phyloP scores from a whole-genome alignment of 139 green algal genomes.

The Edaphochlamys debaryana region DNA sequence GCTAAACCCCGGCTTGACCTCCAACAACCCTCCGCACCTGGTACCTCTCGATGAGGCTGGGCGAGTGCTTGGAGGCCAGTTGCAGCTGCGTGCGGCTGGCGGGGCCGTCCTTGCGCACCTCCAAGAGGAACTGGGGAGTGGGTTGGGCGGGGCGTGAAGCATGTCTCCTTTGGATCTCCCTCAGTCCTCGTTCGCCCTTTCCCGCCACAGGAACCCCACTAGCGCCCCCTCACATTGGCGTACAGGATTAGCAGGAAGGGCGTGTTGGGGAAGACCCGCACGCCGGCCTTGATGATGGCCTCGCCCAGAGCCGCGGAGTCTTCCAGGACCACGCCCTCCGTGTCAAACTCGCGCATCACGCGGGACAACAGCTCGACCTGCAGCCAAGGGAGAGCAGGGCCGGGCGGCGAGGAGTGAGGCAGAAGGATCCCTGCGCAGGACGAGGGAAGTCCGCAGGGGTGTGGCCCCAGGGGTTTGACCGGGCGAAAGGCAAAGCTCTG shows the following conservation, averaged over 20 bases:
- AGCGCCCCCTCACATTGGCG: constrained; percentile 34
- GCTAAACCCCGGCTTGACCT: too few relatives aligned
- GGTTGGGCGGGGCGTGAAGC: too few relatives aligned
- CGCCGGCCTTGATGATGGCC: constrained; percentile 45
- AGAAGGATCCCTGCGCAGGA: too few relatives aligned
- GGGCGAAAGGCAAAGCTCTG: too few relatives aligned
- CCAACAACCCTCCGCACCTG: constrained; percentile 24
- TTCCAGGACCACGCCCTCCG: neutral
- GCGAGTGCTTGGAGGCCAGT: constrained; percentile 43
- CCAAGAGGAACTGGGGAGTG: constrained; percentile 50
- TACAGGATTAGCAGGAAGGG: constrained; percentile 43
- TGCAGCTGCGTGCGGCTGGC: constrained; percentile 59
- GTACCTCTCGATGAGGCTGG: constrained; percentile 46
- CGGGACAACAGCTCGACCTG: constrained; percentile 13
- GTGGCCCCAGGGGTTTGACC: too few relatives aligned
- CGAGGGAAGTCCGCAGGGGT: too few relatives aligned
- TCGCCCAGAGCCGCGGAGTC: constrained; percentile 19
- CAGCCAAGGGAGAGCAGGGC: too few relatives aligned
- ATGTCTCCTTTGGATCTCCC: neutral
- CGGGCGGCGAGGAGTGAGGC: too few relatives aligned
- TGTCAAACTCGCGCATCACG: neutral
- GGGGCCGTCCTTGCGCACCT: constrained; percentile 52
- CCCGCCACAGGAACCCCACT: too few relatives aligned
- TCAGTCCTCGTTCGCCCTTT: too few relatives aligned
- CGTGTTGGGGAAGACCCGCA: constrained; percentile 40